Percentiles rank a stretch among this genome's conserved stretches.
Evolutionary conservation across 306 rosid genomes (phyloP).

Genomic region (Quercus dentata): DNA sequence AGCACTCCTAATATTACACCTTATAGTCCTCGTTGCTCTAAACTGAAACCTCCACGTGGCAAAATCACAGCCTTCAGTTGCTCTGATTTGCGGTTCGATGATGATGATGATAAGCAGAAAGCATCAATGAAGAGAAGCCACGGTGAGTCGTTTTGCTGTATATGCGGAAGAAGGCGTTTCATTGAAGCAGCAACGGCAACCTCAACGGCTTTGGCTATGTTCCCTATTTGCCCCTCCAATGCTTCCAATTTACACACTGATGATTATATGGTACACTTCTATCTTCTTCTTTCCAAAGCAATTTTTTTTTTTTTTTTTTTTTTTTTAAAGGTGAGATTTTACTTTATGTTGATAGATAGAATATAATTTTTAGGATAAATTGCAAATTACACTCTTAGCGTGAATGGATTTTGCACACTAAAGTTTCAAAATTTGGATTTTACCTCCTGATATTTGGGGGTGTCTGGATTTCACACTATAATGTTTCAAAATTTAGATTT

Average conservation of each 20-base stretch:
- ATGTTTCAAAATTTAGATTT: too few species aligned
- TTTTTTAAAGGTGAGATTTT: too few species aligned
- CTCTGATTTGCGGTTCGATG: not conserved
- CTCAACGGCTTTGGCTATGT: slow-evolving; percentile 13
- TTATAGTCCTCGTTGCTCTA: not conserved
- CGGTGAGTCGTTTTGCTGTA: slow-evolving; percentile 1
- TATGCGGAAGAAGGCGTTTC: slow-evolving; percentile 70
- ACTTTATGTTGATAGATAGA: too few species aligned
- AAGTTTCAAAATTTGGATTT: too few species aligned
- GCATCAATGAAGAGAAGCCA: slow-evolving; percentile 13
- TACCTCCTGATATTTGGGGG: too few species aligned
- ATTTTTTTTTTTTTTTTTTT: too few species aligned
- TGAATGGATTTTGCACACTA: too few species aligned
- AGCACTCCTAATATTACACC: not conserved
- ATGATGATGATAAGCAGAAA: slow-evolving; percentile 14
- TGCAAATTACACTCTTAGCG: too few species aligned
- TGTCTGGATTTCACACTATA: too few species aligned
- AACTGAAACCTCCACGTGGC: slow-evolving; percentile 8
- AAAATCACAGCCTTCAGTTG: not conserved
- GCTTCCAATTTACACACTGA: slow-evolving; percentile 46
- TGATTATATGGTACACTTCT: slow-evolving; percentile 48
- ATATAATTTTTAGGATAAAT: too few species aligned
- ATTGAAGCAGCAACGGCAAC: slow-evolving; percentile 23
- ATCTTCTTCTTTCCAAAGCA: not conserved
- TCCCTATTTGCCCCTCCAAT: slow-evolving; percentile 39